Percentiles rank a stretch among this genome's conserved stretches.
phyloP scores from a whole-genome alignment of 2,329 filamentous ascomycete species.

The Claviceps citrina region DNA sequence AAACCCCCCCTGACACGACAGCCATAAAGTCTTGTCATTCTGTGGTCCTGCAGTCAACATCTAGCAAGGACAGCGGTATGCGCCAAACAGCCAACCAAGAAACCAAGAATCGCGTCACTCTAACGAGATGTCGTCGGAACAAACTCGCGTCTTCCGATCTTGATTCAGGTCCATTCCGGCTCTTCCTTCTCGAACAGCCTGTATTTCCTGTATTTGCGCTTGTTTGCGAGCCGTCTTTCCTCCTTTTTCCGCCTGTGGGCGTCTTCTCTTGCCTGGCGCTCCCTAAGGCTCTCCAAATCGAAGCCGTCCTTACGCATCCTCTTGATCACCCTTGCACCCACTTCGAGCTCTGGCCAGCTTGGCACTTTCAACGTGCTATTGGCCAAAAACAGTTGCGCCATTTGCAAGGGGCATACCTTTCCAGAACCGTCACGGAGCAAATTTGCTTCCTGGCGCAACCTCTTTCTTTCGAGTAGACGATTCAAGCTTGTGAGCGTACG shows the following conservation, averaged over 20 bases:
- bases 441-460: background rate
- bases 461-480: conserved; percentile 1
- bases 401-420: conserved; percentile 8
- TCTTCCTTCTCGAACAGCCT: conserved; percentile 9
- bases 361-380: conserved; percentile 3
- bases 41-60: too few species aligned
- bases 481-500: background rate
- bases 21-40: too few species aligned
- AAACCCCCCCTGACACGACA: too few species aligned
- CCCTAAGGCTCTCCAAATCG: conserved; percentile 7
- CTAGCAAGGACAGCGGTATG: background rate
- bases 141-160: background rate
- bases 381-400: conserved; percentile 11
- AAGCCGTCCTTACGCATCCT: conserved; percentile 10
- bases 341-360: conserved; percentile 10
- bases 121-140: background rate
- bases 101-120: background rate
- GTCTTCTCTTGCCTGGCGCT: conserved; percentile 8
- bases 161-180: background rate
- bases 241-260: conserved; percentile 8
- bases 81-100: background rate
- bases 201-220: conserved; percentile 12
- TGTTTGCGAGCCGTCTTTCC: conserved; percentile 11
- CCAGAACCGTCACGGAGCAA: conserved; percentile 8
- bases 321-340: conserved; percentile 8